Base-by-base conservation (phyloP, 1,139 yeast genomes). In the Sugiyamaella grinbergsii region DNA sequence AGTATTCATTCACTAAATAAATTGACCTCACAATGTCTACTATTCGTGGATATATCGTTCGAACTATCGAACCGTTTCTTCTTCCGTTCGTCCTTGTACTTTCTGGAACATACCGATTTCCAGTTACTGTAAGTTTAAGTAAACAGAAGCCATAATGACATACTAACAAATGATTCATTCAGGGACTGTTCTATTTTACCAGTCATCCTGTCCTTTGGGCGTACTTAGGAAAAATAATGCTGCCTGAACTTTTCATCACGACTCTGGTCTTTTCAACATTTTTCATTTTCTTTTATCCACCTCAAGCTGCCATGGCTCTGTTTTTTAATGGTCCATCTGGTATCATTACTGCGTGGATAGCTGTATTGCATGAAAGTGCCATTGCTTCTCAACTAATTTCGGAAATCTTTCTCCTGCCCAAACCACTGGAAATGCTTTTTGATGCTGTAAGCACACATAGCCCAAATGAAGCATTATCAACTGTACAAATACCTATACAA, bases 311-410 rank as follows among this genome's bases (percentile, higher is more conserved):
- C 1, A 51, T 80, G 2, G 74, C 80, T 2, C 57, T 76, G 3
- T 61, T 79, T n/a, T 64, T 81, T 46, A 72, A 77, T 51, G 83
- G 87, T 0, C 80, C 85, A 0, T 65, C 78, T 3, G 82, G 85
- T 1, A 47, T 81, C 1, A 44, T 80, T 5, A 73, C 81, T 4
- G 80, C 85, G 0, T 80, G 83, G 72, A 58, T 78, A 7, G 71
- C 81, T 0, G 70, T 80, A 20, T 63, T 80, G 19, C 85, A 80
- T 57, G 78, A 80, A 56, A 68, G 82, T 15, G 73, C 77, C 3
- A 71, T 75, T 32, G 66, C 82, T 7, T 74, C 86, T 2, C 71
- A 74, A n/a, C 68, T 79, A 36, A 58, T 82, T 4, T 74, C 80
- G 4, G 72, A 75, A n/a, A 61, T 71, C 28, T 56, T 80, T 2